Conservation (phyloP, 208 protist species). For the Trypanosoma scelopori region DNA sequence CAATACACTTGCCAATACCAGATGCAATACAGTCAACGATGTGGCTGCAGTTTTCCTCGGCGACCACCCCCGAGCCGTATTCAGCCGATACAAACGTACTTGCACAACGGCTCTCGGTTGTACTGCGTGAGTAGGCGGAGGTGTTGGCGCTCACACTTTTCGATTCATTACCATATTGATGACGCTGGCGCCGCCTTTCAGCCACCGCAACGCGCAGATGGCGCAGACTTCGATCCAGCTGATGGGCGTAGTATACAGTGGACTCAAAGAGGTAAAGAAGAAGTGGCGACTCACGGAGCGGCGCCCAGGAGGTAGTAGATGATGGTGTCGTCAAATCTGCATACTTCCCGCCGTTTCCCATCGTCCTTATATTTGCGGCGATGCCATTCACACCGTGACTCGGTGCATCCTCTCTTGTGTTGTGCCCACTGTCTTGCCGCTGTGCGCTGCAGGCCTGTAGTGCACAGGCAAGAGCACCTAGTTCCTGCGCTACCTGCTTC, state of each 20-base stretch:
- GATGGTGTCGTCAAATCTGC: neutral
- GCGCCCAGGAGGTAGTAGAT: slow-evolving; percentile 7
- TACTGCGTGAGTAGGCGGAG: neutral
- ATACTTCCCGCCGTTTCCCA: neutral
- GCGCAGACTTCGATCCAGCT: slow-evolving; percentile 5
- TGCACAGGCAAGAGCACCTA: slow-evolving; percentile 17
- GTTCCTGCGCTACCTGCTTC: slow-evolving; percentile 17
- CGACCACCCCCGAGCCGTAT: neutral
- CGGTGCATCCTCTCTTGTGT: neutral
- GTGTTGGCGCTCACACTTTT: neutral
- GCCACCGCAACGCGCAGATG: slow-evolving; percentile 4
- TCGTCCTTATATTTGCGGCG: neutral
- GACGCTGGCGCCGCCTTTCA: neutral
- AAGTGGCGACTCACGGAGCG: slow-evolving; percentile 21
- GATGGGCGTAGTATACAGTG: slow-evolving; percentile 15
- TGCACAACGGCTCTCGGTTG: neutral
- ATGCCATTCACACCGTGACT: neutral
- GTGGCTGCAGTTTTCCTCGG: neutral
- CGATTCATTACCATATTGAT: neutral
- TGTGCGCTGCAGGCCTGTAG: slow-evolving; percentile 22
- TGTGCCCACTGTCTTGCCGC: slow-evolving; percentile 1
- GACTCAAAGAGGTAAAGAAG: slow-evolving; percentile 28
- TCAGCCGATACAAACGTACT: neutral
- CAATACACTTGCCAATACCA: slow-evolving; percentile 21
- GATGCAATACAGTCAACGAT: slow-evolving; percentile 17